phyloP scores from a whole-genome alignment of 106 monocot species.

The Cymbidium sinense region DNA sequence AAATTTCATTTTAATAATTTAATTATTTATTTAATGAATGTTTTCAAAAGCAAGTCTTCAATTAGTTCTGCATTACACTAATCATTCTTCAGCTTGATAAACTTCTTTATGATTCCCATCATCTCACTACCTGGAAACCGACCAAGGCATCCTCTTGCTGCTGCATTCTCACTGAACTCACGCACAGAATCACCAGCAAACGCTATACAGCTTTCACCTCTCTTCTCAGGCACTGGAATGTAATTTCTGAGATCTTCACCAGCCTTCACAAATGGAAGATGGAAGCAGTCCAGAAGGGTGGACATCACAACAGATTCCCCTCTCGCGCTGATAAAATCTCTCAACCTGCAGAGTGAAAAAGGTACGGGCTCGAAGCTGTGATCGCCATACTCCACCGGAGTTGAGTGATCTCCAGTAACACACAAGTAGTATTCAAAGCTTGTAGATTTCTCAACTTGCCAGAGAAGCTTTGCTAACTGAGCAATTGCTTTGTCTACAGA shows the following conservation, averaged over 20 bases:
- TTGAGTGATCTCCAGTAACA: conserved; percentile 92
- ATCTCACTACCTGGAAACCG: conserved; percentile 95
- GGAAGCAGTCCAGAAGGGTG: conserved; percentile 56
- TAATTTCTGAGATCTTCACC: conserved; percentile 50
- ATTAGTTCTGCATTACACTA: conserved; percentile 9
- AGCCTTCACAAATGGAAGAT: conserved; percentile 58
- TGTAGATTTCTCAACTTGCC: conserved; percentile 63
- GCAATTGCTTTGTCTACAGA: conserved; percentile 76
- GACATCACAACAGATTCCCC: conserved; percentile 45
- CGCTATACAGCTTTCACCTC: conserved; percentile 13
- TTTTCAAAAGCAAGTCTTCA: too few species aligned
- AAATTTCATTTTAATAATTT: too few species aligned
- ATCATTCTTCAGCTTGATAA: conserved; percentile 81
- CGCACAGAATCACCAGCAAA: conserved; percentile 58
- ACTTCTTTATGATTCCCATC: conserved; percentile 95
- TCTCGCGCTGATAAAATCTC: conserved; percentile 49
- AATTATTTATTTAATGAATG: too few species aligned
- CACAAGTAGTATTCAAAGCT: conserved; percentile 67
- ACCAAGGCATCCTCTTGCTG: conserved; percentile 83
- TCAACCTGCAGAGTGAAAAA: conserved; percentile 57
- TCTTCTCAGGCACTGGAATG: neutral
- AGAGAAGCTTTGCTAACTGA: conserved; percentile 73
- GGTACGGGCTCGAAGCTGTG: conserved; percentile 97
- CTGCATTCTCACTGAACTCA: conserved; percentile 70
- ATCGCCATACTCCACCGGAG: conserved; percentile 93